Evolutionary conservation across 352 stramenopile genomes (phyloP), one percentile per base, ranked within the genome.

Genomic region (Phytophthora pluvialis): DNA sequence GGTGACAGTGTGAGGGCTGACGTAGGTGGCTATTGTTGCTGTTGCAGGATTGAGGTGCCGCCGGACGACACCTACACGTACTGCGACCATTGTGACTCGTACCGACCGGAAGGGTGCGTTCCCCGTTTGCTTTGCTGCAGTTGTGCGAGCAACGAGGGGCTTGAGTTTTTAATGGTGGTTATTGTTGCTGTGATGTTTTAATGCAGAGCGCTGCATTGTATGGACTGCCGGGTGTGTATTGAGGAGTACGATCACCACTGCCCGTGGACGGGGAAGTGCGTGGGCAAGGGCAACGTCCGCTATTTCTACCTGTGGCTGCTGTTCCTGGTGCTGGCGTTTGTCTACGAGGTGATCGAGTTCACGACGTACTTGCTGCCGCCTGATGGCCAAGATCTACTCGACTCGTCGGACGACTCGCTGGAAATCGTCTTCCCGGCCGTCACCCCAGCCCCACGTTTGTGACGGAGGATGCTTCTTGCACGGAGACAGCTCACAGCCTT

Each of bases 261-360:
- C 70, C 91, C 91, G n/a, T 98, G 91, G 89, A 98, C 91, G 11
- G 88, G 90, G 60, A 97, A 97, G 70, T 97, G 90, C 64, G 83
- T 97, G 50, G 90, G 89, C 57, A 83, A 81, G 46, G 63, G 80
- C 53, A 97, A 91, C 57, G 67, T 95, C 16, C 71, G 72, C 26
- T 93, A 83, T 72, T 97, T 97, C 56, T 93, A 95, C 66, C 57
- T 65, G 48, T 97, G 90, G 83, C 72, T 97, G 21, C 72, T 91
- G 56, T 93, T 91, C 52, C 75, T 97, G 29, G 81, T 96, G 44
- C 70, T 95, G 29, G 86, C 88, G 38, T 94, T 94, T 42, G 85
- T 96, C 48, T 96, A 90, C 75, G 81, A 94, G 46, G 83, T 95
- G 62, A 93, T 96, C 64, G 78, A 93, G 73, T 89, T 96, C 55